A percentile compares a stretch with the other conserved stretches of the same genome.
phyloP scores from a whole-genome alignment of 352 stramenopile species.

The Phytophthora palmivora region DNA sequence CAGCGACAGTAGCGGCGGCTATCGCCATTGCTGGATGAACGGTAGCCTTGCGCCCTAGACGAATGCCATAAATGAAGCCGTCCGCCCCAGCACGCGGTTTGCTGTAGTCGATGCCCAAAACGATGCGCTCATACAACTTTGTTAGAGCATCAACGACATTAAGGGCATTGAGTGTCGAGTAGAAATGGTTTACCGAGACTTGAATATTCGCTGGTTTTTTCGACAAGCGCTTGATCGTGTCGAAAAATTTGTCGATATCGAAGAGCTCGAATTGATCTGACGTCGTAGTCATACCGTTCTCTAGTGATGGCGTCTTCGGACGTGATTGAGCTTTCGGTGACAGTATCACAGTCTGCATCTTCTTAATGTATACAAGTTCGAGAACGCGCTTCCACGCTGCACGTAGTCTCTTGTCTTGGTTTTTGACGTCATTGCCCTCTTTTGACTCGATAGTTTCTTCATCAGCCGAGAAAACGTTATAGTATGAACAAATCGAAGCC shows the following conservation, averaged over 20 bases:
- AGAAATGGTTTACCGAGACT: conserved; percentile 59
- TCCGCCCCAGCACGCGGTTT: conserved; percentile 59
- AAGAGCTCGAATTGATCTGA: conserved; percentile 61
- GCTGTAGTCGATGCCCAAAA: conserved; percentile 69
- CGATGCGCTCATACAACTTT: conserved; percentile 68
- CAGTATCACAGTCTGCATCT: conserved; percentile 35
- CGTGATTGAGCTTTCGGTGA: conserved; percentile 13
- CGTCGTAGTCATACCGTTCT: conserved; percentile 1
- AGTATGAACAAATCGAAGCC: conserved; percentile 68
- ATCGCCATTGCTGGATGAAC: conserved; percentile 44
- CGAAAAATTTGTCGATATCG: conserved; percentile 63
- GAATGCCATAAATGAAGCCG: conserved; percentile 73
- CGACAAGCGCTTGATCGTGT: conserved; percentile 51
- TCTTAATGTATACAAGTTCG: conserved; percentile 71
- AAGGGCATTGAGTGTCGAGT: conserved; percentile 62
- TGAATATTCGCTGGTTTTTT: conserved; percentile 59
- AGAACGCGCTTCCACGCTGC: conserved; percentile 57
- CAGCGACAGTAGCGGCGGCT: conserved; percentile 30
- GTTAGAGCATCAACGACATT: conserved; percentile 67
- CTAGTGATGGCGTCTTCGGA: conserved; percentile 5
- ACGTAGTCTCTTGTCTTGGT: conserved; percentile 44
- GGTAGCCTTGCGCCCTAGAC: conserved; percentile 66
- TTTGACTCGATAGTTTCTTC: conserved; percentile 44
- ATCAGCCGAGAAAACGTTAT: conserved; percentile 51
- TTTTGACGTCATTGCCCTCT: conserved; percentile 8